Percentiles rank a stretch among this genome's conserved stretches.
phyloP scores from a whole-genome alignment of 192 early-diverging fungal species.

The Umbelopsis vinacea region DNA sequence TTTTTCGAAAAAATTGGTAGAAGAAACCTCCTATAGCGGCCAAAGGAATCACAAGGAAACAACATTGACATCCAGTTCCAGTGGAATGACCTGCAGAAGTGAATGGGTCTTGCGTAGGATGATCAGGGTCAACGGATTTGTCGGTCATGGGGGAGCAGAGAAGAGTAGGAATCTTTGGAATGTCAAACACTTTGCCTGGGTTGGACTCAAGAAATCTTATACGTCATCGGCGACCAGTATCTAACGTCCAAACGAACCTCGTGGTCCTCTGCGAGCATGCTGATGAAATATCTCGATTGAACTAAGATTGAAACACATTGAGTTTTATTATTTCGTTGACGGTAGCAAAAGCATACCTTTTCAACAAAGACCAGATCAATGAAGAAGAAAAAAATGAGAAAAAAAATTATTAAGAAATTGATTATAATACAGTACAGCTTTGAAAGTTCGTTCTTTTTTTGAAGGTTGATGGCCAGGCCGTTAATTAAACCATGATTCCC shows the following conservation, averaged over 20 bases:
- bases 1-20: slow-evolving; percentile 33
- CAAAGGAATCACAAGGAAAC: slow-evolving; percentile 18
- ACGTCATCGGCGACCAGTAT: not conserved
- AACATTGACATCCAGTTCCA: slow-evolving; percentile 33
- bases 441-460: not conserved
- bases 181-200: slow-evolving; percentile 7
- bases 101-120: slow-evolving; percentile 39
- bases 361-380: too few relatives aligned
- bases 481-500: slow-evolving; percentile 44
- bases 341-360: too few relatives aligned
- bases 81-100: slow-evolving; percentile 36
- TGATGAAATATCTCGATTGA: too few relatives aligned
- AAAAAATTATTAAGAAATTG: not conserved
- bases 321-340: too few relatives aligned
- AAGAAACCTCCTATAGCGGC: slow-evolving; percentile 37
- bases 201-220: not conserved
- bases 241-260: too few relatives aligned
- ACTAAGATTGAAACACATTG: too few relatives aligned
- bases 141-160: not conserved
- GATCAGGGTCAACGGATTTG: not conserved
- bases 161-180: not conserved
- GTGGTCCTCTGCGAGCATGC: too few relatives aligned
- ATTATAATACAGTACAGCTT: not conserved
- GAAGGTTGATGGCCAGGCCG: not conserved
- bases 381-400: too few relatives aligned